Base-by-base conservation (phyloP, 306 rosid species). In the Gillenia trifoliata region DNA sequence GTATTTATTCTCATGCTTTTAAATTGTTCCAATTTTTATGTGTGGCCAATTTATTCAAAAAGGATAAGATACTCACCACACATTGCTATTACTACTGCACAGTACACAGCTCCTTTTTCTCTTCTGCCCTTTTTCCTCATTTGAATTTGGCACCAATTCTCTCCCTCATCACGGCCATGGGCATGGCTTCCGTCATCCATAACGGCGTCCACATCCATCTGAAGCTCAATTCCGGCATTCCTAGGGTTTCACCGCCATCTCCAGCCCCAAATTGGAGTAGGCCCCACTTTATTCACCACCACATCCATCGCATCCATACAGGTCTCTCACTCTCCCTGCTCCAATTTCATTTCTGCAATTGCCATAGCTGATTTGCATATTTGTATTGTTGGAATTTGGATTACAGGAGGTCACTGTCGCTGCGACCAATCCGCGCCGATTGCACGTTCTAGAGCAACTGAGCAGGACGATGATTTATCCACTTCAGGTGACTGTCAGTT, bases 151-250 rank as follows among this genome's bases (percentile, higher is more conserved):
- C 36, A 30, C 70, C 70, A 33, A 65, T 12, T 68, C 33, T 23
- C 30, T 2, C 11, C 45, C 49, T 31, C 72, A 47, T 60, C 61
- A 66, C 38, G 59, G 19, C 7, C 52, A 87, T 93, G 97, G 88
- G 88, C 71, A 76, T 88, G 50, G 84, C 94, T 87, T 89, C 96
- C 25, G 87, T 86, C 41, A 33, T 88, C 79, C 77, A 84, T 83
- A 80, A 61, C 43, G 83, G 76, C 67, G 19, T 80, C 52, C 88
- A 72, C 80, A 65, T 70, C 74, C 89, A 86, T 22, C 65, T 86
- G 29, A 80, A 77, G 59, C 66, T 64, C 62, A 64, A 64, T 26
- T 55, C 73, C 50, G 40, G 30, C 40, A 29, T 63, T 25, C 82
- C 59, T 74, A 78, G 73, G 68, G 75, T 75, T 83, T 74, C 87